Percentiles rank a stretch among this genome's conserved stretches.
phyloP scores from a whole-genome alignment of 331 rosid species.

The Saraca asoca region DNA sequence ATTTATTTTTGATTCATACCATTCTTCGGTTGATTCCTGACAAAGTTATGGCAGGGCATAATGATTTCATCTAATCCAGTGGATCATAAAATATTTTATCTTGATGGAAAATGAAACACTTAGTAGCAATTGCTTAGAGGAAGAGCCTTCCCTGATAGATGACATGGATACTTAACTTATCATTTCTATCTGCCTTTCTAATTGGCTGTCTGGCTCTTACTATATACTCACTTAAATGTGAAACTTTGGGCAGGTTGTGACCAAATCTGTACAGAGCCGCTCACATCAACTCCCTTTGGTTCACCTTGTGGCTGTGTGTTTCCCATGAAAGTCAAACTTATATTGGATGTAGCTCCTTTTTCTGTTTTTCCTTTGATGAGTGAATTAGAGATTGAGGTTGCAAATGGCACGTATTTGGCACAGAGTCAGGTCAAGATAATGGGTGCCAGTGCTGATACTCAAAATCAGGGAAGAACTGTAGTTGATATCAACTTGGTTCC shows the following conservation, averaged over 20 bases:
- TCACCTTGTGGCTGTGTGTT: conserved; percentile 96
- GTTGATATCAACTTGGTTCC: conserved; percentile 92
- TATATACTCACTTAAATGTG: conserved; percentile 26
- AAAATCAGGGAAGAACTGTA: conserved; percentile 71
- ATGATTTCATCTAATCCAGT: conserved; percentile 20
- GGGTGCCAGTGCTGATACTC: conserved; percentile 86
- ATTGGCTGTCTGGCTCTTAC: conserved; percentile 22
- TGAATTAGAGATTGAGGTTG: conserved; percentile 84
- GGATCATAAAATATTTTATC: not conserved
- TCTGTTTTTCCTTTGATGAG: conserved; percentile 75
- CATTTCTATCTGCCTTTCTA: conserved; percentile 4
- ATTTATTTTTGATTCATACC: conserved; percentile 8
- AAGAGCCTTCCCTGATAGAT: conserved; percentile 19
- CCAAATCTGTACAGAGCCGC: conserved; percentile 79
- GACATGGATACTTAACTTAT: not conserved
- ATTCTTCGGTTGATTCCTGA: not conserved
- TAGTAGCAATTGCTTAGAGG: conserved; percentile 2
- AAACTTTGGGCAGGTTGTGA: conserved; percentile 62
- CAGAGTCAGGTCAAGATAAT: conserved; percentile 94
- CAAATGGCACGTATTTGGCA: conserved; percentile 77
- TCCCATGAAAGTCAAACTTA: conserved; percentile 85
- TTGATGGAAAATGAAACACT: conserved; percentile 13
- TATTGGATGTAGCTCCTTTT: conserved; percentile 73
- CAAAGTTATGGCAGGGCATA: conserved; percentile 14
- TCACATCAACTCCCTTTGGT: conserved; percentile 77